Percentiles rank a stretch among this genome's conserved stretches.
phyloP scores from a whole-genome alignment of 257 asterid species.

The Solanum tarijense region DNA sequence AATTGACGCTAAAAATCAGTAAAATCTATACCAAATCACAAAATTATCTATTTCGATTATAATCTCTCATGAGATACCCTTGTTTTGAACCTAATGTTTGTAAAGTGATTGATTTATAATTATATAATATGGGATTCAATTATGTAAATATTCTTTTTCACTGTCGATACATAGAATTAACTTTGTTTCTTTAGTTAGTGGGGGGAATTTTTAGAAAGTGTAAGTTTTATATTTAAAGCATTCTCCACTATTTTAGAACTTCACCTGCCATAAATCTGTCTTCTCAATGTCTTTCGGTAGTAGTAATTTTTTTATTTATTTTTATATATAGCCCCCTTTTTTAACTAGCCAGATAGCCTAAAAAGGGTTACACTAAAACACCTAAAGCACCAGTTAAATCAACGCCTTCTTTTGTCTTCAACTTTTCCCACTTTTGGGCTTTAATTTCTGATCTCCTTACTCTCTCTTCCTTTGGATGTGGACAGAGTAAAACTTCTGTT shows the following conservation, averaged over 20 bases:
- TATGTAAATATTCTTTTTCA: background rate
- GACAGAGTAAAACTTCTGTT: accelerated
- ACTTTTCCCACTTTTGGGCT: constrained; percentile 3
- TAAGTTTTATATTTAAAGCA: background rate
- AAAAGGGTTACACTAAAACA: background rate
- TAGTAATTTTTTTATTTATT: background rate
- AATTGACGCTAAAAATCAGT: too few species aligned
- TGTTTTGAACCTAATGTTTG: background rate
- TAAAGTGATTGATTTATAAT: background rate
- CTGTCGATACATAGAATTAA: background rate
- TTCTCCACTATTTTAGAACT: background rate
- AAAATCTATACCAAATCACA: background rate
- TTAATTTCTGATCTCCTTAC: background rate
- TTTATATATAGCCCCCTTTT: background rate
- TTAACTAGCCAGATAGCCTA: constrained; percentile 2
- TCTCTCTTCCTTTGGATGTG: background rate
- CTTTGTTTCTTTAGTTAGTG: background rate
- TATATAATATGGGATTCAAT: background rate
- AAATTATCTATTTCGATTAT: background rate
- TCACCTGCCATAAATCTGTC: constrained; percentile 8
- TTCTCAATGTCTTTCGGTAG: constrained; percentile 1
- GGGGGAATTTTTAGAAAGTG: background rate
- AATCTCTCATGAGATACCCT: background rate
- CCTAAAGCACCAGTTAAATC: background rate
- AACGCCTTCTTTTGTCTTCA: background rate